Conservation (phyloP, 768 basidiomycete species). For the Hygrocybe punicea region DNA sequence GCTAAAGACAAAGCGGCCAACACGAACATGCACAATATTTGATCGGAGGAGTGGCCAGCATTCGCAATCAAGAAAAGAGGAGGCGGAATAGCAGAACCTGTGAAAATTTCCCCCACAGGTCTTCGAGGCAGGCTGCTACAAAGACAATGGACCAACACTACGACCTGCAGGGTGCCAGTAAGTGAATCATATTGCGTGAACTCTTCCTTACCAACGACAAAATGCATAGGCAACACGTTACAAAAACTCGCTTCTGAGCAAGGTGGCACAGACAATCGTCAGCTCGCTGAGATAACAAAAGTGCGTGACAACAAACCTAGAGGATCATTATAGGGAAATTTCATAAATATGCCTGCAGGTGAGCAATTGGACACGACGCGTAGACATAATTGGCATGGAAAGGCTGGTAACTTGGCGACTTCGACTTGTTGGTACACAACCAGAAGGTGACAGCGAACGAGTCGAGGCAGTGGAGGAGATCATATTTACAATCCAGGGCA, state of each 20-base stretch:
- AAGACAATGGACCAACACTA: not conserved
- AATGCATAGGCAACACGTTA: not conserved
- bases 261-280: not conserved
- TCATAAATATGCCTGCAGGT: no score
- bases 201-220: not conserved
- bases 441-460: not conserved
- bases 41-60: no score
- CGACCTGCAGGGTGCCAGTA: not conserved
- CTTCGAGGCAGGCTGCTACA: not conserved
- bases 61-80: no score
- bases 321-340: not conserved
- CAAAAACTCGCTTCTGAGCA: not conserved
- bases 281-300: not conserved
- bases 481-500: slow-evolving; percentile 7
- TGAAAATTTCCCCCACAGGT: no score
- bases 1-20: no score
- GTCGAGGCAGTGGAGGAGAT: slow-evolving; percentile 4
- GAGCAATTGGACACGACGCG: no score
- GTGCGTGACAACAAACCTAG: not conserved
- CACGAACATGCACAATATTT: no score
- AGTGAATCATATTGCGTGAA: not conserved
- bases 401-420: not conserved
- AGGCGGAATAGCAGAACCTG: no score
- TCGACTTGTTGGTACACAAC: not conserved
- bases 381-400: not conserved